phyloP scores from a whole-genome alignment of 179 eudicot genomes.

The Heliamphora pulchella region DNA sequence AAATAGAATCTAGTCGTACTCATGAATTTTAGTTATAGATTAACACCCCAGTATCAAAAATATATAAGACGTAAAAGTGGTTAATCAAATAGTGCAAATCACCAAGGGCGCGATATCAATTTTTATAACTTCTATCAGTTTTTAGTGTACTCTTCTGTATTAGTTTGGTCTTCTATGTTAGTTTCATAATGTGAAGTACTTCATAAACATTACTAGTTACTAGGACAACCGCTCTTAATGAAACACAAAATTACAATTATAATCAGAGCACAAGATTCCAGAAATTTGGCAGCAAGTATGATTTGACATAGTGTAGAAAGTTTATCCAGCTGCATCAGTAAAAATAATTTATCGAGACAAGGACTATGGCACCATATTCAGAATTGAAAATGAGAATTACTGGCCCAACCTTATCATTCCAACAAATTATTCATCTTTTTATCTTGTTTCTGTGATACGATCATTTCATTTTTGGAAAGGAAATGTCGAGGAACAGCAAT shows the following conservation, averaged over 20 bases:
- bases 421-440: not conserved
- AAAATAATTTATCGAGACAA: not conserved
- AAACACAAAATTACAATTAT: not conserved
- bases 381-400: not conserved
- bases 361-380: not conserved
- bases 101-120: not conserved
- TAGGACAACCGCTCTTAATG: not conserved
- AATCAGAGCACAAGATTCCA: not conserved
- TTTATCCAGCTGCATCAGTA: not conserved
- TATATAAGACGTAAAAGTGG: no score
- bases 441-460: not conserved
- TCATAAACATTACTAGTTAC: not conserved
- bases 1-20: not conserved
- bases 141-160: no score
- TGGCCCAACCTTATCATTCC: not conserved
- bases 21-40: not conserved
- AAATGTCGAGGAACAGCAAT: not conserved
- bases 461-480: constrained; percentile 1
- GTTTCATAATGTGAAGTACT: not conserved
- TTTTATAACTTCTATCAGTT: not conserved
- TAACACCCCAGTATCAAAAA: no score
- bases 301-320: not conserved
- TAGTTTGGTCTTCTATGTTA: no score
- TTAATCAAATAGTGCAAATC: not conserved
- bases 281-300: not conserved